Conservation (phyloP, 2,329 filamentous ascomycete species). For the Fusarium sp. region DNA sequence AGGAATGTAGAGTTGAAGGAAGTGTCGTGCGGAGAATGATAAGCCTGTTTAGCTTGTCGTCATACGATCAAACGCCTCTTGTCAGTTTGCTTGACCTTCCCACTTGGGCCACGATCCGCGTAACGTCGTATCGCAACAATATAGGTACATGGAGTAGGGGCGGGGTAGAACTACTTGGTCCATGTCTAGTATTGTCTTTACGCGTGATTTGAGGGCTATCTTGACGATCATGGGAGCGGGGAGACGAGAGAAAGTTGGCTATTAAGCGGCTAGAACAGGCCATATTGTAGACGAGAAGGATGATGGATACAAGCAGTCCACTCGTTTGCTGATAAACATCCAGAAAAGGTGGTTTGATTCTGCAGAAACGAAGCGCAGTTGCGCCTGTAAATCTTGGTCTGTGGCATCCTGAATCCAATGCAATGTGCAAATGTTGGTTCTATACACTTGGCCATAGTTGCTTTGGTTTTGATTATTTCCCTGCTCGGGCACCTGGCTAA, state of each 20-base stretch:
- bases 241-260: background rate
- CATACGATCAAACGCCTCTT: constrained; percentile 16
- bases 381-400: too few species aligned
- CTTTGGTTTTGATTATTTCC: too few species aligned
- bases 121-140: constrained; percentile 6
- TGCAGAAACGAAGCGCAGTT: background rate
- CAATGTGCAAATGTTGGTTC: too few species aligned
- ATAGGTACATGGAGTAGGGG: background rate
- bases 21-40: constrained; percentile 12
- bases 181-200: too few species aligned
- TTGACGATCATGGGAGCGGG: background rate
- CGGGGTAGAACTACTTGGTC: too few species aligned
- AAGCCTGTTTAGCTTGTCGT: constrained; percentile 15
- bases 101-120: constrained; percentile 15
- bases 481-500: too few species aligned
- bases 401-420: too few species aligned
- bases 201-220: constrained; percentile 21
- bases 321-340: too few species aligned
- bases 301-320: too few species aligned
- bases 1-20: constrained; percentile 20
- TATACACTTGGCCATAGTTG: too few species aligned
- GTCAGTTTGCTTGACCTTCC: constrained; percentile 22
- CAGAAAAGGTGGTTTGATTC: too few species aligned
- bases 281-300: background rate
- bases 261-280: background rate